These are phyloP conservation scores for Fusarium penzigii DNA, from an alignment of 2,329 filamentous ascomycete genomes.

Conservation along the genomic window DNA sequence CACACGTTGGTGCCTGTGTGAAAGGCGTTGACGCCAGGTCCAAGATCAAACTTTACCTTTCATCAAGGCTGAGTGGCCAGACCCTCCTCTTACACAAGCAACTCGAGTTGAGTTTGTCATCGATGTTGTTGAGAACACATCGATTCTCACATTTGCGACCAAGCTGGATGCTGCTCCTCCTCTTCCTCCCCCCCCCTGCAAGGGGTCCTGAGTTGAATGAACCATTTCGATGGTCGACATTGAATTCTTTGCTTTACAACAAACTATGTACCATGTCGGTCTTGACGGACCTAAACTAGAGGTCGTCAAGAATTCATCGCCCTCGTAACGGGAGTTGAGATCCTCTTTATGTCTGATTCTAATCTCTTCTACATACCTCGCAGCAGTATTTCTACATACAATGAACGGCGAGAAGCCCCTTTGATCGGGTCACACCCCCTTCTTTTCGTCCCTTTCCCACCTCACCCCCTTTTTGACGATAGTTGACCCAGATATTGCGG, in stretches of 20 bases:
- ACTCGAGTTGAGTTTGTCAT: not conserved
- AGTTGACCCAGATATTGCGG: slow-evolving; percentile 26
- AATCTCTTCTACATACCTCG: slow-evolving; percentile 46
- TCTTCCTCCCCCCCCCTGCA: slow-evolving; percentile 10
- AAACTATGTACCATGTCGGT: not conserved
- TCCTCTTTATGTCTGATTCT: slow-evolving; percentile 38
- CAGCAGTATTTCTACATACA: slow-evolving; percentile 17
- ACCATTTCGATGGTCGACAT: not conserved
- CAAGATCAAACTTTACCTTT: slow-evolving; percentile 17
- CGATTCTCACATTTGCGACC: not conserved
- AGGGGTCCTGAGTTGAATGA: not conserved
- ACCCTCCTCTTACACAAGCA: not conserved
- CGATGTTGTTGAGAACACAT: too few species aligned
- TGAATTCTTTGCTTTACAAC: not conserved
- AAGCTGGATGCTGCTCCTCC: slow-evolving; percentile 1
- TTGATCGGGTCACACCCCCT: slow-evolving; percentile 24
- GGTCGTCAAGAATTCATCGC: slow-evolving; percentile 30
- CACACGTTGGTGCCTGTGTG: too few species aligned
- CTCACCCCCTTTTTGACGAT: slow-evolving; percentile 23
- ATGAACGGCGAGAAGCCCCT: slow-evolving; percentile 20
- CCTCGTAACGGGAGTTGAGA: slow-evolving; percentile 25
- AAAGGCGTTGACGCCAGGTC: too few species aligned
- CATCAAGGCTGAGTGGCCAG: slow-evolving; percentile 20
- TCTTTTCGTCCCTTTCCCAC: not conserved
- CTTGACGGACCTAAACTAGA: slow-evolving; percentile 14